Evolutionary conservation across 1,139 yeast genomes (phyloP).

Genomic region (Kodamaea ohmeri): DNA sequence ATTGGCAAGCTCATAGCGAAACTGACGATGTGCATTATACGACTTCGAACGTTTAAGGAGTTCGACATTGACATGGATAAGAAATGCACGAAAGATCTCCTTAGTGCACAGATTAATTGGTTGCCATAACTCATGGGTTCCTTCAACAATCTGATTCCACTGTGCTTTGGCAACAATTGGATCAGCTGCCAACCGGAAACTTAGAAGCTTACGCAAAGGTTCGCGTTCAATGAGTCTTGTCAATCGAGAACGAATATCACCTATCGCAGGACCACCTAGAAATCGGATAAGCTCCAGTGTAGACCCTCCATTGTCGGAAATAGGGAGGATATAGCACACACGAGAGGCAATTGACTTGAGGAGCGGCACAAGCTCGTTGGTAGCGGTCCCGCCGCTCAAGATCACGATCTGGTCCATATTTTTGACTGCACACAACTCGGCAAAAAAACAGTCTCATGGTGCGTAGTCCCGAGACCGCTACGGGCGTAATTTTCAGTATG

Average conservation of each 20-base stretch:
- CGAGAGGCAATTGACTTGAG: constrained; percentile 40
- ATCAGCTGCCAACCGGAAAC: constrained; percentile 59
- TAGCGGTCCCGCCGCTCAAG: constrained; percentile 75
- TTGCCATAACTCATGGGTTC: constrained; percentile 70
- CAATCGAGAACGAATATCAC: constrained; percentile 82
- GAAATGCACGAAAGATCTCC: constrained; percentile 73
- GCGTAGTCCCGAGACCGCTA: constrained; percentile 38
- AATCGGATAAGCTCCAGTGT: constrained; percentile 88
- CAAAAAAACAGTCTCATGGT: constrained; percentile 32
- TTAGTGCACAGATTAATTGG: constrained; percentile 59
- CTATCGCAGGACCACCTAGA: constrained; percentile 93
- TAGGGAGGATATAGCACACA: constrained; percentile 71
- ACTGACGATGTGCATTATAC: constrained; percentile 45
- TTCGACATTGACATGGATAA: constrained; percentile 77
- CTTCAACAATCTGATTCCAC: constrained; percentile 80
- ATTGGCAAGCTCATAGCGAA: constrained; percentile 73
- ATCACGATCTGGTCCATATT: constrained; percentile 33
- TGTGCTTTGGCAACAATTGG: constrained; percentile 57
- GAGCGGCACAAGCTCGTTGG: constrained; percentile 57
- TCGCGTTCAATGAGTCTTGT: constrained; percentile 62
- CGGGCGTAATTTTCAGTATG: constrained; percentile 25
- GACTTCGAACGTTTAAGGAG: constrained; percentile 65
- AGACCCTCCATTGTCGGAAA: constrained; percentile 93
- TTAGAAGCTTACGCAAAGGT: constrained; percentile 47
- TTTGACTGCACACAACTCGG: constrained; percentile 26